Base-by-base conservation (phyloP, 176 grass and related monocot species). In the Lolium rigidum region DNA sequence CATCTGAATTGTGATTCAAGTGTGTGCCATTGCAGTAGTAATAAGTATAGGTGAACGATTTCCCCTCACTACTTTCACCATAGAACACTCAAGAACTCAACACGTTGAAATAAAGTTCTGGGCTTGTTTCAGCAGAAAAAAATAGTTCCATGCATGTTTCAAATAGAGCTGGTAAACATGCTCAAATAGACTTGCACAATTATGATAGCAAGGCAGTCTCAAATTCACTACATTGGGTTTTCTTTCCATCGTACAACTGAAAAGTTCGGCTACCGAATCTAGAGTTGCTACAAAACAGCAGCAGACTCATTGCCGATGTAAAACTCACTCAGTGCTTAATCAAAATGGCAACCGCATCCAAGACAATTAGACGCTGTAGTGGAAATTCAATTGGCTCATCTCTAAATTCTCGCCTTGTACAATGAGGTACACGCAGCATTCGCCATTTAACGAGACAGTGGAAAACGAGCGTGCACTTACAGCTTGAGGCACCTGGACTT, bases 401-500 rank as follows among this genome's bases (percentile, higher is more conserved):
- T 12, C 52, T 21, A 20, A 24, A 17, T 18, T 44, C 15, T 10
- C 14, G 9, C 26, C 39, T 61, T 20, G 7, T 80, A 62, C 22
- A 35, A 14, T 54, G 48, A 8, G 17, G 41, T 82, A 60, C 4
- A 7, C 0, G 3, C 48, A 31, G 14, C 38, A 78, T 78, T 56
- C 56, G 46, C 3, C 8, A 50, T 10, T 35, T 0, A 6, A 52
- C 2, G 46, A n/a, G 52, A 22, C 10, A 61, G 31, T 72, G 70
- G 2, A 10, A 15, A 21, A 81, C 43, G 16, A 14, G 22, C 0
- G 82, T 78, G 13, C 12, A 75, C 80, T 89, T 69, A 92, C 90
- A 92, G 90, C 79, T 92, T 92, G 11, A 89, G 73, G 80, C 90
- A 92, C 84, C 39, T 92, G 87, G 90, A 92, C 79, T 92, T 92